Base-by-base conservation (phyloP, 345 rosid species). In the Moricandia arvensis region DNA sequence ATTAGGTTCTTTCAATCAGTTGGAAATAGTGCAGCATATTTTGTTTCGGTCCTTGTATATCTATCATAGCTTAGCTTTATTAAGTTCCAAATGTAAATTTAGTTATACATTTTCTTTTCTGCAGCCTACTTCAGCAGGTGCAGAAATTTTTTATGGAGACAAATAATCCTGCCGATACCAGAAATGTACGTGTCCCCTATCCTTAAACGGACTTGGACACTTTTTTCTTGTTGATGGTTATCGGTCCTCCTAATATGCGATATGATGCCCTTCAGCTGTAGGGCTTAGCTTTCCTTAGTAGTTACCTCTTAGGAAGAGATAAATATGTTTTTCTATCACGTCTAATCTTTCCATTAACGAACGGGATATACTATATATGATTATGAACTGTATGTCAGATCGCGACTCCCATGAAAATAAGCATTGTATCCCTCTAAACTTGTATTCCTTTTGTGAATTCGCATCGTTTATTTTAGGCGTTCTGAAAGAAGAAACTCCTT, bases 121-220 rank as follows among this genome's bases (percentile, higher is more conserved):
- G 77, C 90, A 95, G 97, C 80, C 71, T 92, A 72, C 83, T n/a
- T 80, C 96, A 89, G 74, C 97, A 87, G 80, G 87, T 79, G 3
- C 93, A 88, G 68, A 89, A 85, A 49, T 87, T 76, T 81, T 88
- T 82, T 72, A 78, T 58, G 79, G 92, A 85, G 82, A 66, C 82
- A 63, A 90, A 84, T 79, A 86, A 87, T 8, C 78, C 86, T 18
- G 26, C 69, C 63, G 88, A 88, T 79, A 79, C 93, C 58, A 86
- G 89, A 84, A 82, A 86, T 84, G 97, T 92, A 88, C 34, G 88
- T 68, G 55, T 77, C 74, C 74, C 69, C 34, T 74, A 51, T 57
- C 78, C 70, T 74, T 54, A 26, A 12, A 61, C 64, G 4, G 26
- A 10, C 53, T 45, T 51, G 63, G 9, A 15, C 15, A 57, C 30